Base-by-base conservation (phyloP, 2,329 filamentous ascomycete genomes). In the Coniochaeta sp. region DNA sequence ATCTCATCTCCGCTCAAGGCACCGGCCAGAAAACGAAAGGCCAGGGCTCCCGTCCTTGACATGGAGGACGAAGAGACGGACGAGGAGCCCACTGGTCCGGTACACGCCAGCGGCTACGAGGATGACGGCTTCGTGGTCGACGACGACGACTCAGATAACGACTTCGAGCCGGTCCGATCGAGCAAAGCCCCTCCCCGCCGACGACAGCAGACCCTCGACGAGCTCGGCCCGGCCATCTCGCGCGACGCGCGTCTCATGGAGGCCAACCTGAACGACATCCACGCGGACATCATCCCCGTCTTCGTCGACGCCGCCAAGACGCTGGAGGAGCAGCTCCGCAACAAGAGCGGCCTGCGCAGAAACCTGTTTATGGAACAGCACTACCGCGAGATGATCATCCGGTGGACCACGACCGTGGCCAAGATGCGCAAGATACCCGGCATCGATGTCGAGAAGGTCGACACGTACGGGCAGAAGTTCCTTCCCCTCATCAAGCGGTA, bases 311-410 rank as follows among this genome's bases (percentile, higher is more conserved):
- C 81, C 45, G 88, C 86, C 1, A 83, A 79, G 59, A 67, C 67
- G 18, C 51, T 82, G 14, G 82, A 86, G 58, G 80, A 84, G 58
- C 70, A 75, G 1, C 72, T 91, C 22, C 78, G 85, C 58, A 79
- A 82, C 55, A 72, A 73, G 22, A 79, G 80, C 49, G 71, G 73
- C 4, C 67, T 86, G 28, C 76, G 80, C 8, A 71, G 74, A 18
- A 75, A 78, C 4, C 71, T 85, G 1, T 94, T 94, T 63, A 83
- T 82, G 0, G 85, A 90, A 54, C 75, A 74, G 20, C 76, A 89
- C 13, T 76, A 91, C 49, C 81, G 84, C 31, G 79, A 86, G 58
- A 91, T 94, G 86, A 85, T 81, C 12, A 81, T 90, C 48, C 68
- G 74, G 30, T 86, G 87, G 74, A 87, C 87, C 1, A 74, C 71